Evolutionary conservation across 1,139 yeast genomes (phyloP), one percentile per base, ranked within the genome.

Genomic region (Zygosaccharomyces sapae): DNA sequence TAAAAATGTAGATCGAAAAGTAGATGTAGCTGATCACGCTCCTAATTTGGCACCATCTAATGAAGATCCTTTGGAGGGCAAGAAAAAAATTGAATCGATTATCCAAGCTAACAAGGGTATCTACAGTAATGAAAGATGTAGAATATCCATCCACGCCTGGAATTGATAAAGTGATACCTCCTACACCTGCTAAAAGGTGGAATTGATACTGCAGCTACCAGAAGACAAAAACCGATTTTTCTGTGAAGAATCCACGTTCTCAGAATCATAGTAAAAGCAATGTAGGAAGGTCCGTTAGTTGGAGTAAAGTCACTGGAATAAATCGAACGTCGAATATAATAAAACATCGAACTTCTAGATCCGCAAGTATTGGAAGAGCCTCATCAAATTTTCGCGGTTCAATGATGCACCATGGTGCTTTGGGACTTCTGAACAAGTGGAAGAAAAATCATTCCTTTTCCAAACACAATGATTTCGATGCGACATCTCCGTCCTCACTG

Each of bases 131-230:
- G 22, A 61, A 67, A 44, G 69, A 66, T 13, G 52, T 65, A 3
- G 62, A 62, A 43, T 51, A 65, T 55, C 63, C 72, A 55, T 55
- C 62, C 34, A 54, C 71, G 66, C 71, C 83, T 24, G 68, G 72
- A 49, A 72, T 79, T 16, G 59, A 64, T 45, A 55, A 63, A 34
- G 72, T 80, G 45, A 64, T 80, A 5, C 89, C 92, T 1, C 78
- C 83, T 4, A 81, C 89, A 0, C 89, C 89, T 0, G 81, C 80
- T 1, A 81, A 76, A 81, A 78, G 54, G 76, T 81, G 75, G 84
- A 79, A 38, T 67, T 66, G 35, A 61, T 65, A 24, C 49, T 70
- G 25, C 56, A 59, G 25, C 35, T 55, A 49, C 60, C 62, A 5
- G 59, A 58, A 10, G 49, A 36, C 25, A 22, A 22, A 19, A 18